phyloP scores from a whole-genome alignment of 1,284 basidiomycete species.

The Rhodotorula sp. region DNA sequence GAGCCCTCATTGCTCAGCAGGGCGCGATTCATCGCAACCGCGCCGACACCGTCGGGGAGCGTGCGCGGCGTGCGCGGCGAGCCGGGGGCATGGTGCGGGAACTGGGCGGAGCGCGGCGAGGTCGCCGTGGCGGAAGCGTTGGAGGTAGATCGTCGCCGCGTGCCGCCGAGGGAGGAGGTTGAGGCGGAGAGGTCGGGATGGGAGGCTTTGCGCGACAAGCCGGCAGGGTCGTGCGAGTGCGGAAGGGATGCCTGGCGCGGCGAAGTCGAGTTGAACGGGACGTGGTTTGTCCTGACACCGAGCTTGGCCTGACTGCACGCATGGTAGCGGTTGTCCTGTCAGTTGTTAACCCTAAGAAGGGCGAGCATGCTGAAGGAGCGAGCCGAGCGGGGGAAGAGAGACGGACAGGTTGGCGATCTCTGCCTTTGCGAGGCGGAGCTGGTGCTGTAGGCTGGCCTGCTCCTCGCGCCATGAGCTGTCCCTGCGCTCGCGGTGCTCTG shows the following conservation, averaged over 20 bases:
- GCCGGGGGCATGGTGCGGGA: background rate
- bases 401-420: constrained; percentile 33
- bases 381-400: background rate
- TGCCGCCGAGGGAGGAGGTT: background rate
- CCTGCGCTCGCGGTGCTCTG: background rate
- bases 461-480: constrained; percentile 27
- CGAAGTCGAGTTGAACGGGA: constrained; percentile 35
- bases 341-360: background rate
- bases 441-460: constrained; percentile 24
- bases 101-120: background rate
- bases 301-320: constrained; percentile 30
- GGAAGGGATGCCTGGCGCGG: constrained; percentile 16
- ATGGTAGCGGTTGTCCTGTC: background rate
- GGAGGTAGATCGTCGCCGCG: background rate
- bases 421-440: constrained; percentile 27
- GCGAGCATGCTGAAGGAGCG: background rate
- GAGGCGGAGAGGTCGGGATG: background rate
- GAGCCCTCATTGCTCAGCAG: background rate
- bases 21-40: background rate
- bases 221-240: background rate
- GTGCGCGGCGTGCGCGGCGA: background rate
- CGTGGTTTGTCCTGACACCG: constrained; percentile 26
- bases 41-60: background rate
- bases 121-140: background rate
- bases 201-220: constrained; percentile 5